Conservation (phyloP, 192 early-diverging fungal species). For the Coemansia sp. region DNA sequence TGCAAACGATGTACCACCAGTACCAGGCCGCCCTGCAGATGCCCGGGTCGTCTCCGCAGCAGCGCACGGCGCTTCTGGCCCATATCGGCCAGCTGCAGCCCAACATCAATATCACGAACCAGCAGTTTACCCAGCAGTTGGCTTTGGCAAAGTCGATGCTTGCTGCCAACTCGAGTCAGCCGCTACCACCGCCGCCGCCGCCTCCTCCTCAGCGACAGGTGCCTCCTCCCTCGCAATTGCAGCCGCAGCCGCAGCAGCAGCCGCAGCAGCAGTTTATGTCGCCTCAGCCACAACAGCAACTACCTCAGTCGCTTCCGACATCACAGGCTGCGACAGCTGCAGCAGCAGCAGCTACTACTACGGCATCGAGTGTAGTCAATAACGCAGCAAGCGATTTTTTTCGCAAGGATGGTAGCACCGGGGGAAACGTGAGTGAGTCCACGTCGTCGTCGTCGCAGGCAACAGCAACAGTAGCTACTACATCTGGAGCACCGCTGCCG, state of each 20-base stretch:
- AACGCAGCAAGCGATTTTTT: slow-evolving; percentile 14
- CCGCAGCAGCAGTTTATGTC: not conserved
- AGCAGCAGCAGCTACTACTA: not conserved
- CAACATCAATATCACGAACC: slow-evolving; percentile 1
- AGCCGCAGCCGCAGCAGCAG: slow-evolving; percentile 7
- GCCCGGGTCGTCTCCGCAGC: slow-evolving; percentile 16
- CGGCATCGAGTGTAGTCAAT: not conserved
- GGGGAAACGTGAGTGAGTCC: slow-evolving; percentile 43
- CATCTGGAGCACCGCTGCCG: not conserved
- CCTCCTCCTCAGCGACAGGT: slow-evolving; percentile 14
- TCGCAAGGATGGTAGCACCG: slow-evolving; percentile 28
- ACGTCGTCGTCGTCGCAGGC: slow-evolving; percentile 13
- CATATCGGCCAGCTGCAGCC: slow-evolving; percentile 20
- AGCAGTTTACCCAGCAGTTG: slow-evolving; percentile 14
- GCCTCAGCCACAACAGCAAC: not conserved
- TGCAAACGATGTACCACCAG: slow-evolving; percentile 8
- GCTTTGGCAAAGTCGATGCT: slow-evolving; percentile 4
- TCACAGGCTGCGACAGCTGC: slow-evolving; percentile 5
- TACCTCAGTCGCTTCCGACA: not conserved
- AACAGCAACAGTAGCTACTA: slow-evolving; percentile 9
- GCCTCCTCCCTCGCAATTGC: not conserved
- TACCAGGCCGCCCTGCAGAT: slow-evolving; percentile 6
- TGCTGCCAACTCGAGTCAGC: not conserved
- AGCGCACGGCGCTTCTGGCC: slow-evolving; percentile 12
- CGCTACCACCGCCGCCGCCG: not conserved